A percentile compares a stretch with the other conserved stretches of the same genome.
These are phyloP conservation scores for Phoma herbarum DNA, from an alignment of 2,329 filamentous ascomycete species.

Conservation along the genomic window DNA sequence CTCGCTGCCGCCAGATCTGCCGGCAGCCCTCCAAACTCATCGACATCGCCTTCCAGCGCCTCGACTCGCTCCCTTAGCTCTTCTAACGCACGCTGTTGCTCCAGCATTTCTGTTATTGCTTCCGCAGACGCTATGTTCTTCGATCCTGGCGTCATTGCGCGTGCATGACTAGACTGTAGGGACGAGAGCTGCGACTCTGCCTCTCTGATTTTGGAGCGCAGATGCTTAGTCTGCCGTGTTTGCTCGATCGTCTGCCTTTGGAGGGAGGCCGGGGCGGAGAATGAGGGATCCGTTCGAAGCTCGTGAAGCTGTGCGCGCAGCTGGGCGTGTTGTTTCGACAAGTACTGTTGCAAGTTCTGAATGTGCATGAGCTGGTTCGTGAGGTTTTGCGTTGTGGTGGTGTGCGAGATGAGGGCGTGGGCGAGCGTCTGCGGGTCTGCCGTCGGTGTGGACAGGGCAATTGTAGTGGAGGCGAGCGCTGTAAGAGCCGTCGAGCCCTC, in stretches of 20 bases:
- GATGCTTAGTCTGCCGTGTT: conserved; percentile 73
- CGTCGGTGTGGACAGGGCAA: conserved; percentile 47
- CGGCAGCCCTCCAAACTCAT: conserved; percentile 75
- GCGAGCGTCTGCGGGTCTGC: conserved; percentile 42
- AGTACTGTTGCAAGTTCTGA: conserved; percentile 43
- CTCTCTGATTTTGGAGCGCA: conserved; percentile 73
- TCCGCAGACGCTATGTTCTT: conserved; percentile 54
- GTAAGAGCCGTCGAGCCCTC: conserved; percentile 43
- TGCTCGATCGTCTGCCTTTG: conserved; percentile 77
- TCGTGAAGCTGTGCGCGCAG: conserved; percentile 43
- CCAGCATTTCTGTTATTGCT: conserved; percentile 66
- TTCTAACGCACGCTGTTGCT: conserved; percentile 69
- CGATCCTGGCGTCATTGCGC: conserved; percentile 32
- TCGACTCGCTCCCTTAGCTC: conserved; percentile 67
- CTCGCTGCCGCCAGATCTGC: conserved; percentile 74
- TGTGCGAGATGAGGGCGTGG: conserved; percentile 48
- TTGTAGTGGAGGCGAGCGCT: conserved; percentile 50
- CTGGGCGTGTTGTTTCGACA: conserved; percentile 43
- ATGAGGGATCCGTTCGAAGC: conserved; percentile 46
- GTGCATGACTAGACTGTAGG: conserved; percentile 39
- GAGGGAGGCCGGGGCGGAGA: conserved; percentile 63
- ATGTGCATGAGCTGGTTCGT: conserved; percentile 46
- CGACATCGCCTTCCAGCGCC: conserved; percentile 68
- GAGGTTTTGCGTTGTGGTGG: conserved; percentile 42
- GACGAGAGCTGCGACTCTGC: conserved; percentile 58